Conservation (phyloP, 2,329 filamentous ascomycete genomes). For the Trichoderma sp. region DNA sequence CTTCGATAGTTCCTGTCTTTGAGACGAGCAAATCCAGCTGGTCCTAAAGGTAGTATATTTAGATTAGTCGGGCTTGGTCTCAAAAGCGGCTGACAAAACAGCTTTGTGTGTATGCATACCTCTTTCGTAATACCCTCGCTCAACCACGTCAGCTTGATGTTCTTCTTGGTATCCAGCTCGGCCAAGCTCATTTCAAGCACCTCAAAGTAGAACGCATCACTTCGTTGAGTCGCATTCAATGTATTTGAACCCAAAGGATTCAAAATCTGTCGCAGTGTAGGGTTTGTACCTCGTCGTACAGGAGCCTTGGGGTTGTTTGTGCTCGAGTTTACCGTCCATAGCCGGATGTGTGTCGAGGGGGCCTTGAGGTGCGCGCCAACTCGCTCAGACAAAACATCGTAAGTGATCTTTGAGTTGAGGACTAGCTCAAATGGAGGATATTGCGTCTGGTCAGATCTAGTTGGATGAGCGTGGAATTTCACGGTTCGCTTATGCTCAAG, state of each 20-base stretch:
- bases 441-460: conserved; percentile 57
- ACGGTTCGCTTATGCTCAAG: conserved; percentile 81
- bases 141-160: conserved; percentile 79
- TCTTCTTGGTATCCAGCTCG: conserved; percentile 92
- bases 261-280: conserved; percentile 79
- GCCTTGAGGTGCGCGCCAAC: conserved; percentile 78
- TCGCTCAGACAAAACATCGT: conserved; percentile 83
- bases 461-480: conserved; percentile 72
- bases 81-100: neutral
- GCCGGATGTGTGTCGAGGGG: conserved; percentile 84
- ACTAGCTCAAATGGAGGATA: conserved; percentile 74
- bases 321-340: conserved; percentile 80
- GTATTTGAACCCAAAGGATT: conserved; percentile 70
- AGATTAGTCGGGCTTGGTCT: conserved; percentile 5
- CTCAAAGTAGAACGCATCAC: conserved; percentile 87
- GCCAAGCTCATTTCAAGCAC: conserved; percentile 91
- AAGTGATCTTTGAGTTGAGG: conserved; percentile 85
- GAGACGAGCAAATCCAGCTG: conserved; percentile 80
- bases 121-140: conserved; percentile 92
- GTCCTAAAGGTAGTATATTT: conserved; percentile 56
- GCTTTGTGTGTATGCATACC: conserved; percentile 50
- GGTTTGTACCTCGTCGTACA: conserved; percentile 72
- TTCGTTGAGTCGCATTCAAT: conserved; percentile 69
- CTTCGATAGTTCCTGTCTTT: conserved; percentile 79
- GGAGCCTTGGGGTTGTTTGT: conserved; percentile 76